A percentile compares a stretch with the other conserved stretches of the same genome.
These are phyloP conservation scores for Auriscalpium vulgare DNA, from an alignment of 768 basidiomycete species.

Conservation along the genomic window DNA sequence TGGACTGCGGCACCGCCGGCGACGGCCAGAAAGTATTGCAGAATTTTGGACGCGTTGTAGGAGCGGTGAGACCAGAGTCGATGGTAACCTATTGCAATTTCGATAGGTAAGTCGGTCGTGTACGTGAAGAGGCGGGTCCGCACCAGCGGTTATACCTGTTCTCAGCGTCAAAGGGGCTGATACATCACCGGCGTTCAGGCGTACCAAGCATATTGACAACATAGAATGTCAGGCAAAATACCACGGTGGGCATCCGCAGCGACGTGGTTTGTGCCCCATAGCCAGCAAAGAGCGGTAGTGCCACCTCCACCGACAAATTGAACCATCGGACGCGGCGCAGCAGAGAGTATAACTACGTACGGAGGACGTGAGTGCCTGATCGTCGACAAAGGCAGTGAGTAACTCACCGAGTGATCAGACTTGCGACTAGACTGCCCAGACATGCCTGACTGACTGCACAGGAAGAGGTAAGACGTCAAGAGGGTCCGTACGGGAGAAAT, in stretches of 20 bases:
- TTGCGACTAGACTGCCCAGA: too few species aligned
- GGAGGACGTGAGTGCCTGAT: not conserved
- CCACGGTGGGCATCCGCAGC: not conserved
- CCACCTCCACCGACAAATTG: not conserved
- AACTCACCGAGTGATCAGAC: not conserved
- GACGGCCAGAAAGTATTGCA: conserved; percentile 39
- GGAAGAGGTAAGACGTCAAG: too few species aligned
- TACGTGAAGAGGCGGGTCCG: not conserved
- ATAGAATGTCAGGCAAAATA: not conserved
- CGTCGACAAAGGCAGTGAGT: not conserved
- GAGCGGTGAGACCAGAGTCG: conserved; percentile 49
- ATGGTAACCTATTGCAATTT: conserved; percentile 39
- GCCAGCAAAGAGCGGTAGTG: not conserved
- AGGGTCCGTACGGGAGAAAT: too few species aligned
- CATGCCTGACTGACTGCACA: too few species aligned
- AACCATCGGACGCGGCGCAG: conserved; percentile 2
- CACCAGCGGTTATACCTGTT: conserved; percentile 19
- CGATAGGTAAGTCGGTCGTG: conserved; percentile 1
- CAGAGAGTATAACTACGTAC: not conserved
- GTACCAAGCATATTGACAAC: conserved; percentile 5
- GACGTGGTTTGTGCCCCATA: conserved; percentile 1
- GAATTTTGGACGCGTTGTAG: conserved; percentile 40
- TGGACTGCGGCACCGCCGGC: conserved; percentile 43
- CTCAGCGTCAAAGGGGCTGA: too few species aligned
- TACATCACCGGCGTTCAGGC: not conserved